Percentiles rank a stretch among this genome's conserved stretches.
phyloP scores from a whole-genome alignment of 164 flowering plant genomes.

The Macadamia tetraphylla region DNA sequence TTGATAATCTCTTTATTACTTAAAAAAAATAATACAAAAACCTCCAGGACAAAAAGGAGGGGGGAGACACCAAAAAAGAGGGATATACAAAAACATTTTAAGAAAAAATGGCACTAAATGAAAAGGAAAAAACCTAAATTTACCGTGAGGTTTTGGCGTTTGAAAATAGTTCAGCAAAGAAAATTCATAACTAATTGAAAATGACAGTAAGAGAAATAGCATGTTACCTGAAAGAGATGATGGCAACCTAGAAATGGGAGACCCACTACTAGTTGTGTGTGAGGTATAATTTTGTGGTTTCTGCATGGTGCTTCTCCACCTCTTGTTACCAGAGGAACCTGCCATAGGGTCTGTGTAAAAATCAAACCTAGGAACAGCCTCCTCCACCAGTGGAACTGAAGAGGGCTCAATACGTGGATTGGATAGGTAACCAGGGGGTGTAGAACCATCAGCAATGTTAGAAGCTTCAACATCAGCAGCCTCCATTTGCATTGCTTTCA shows the following conservation, averaged over 20 bases:
- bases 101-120: too few relatives aligned
- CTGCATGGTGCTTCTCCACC: slow-evolving; percentile 21
- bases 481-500: slow-evolving; percentile 68
- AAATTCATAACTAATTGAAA: too few relatives aligned
- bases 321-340: slow-evolving; percentile 50
- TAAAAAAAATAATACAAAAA: too few relatives aligned
- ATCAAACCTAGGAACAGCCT: slow-evolving; percentile 52
- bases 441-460: slow-evolving; percentile 8
- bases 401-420: slow-evolving; percentile 52
- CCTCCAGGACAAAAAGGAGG: too few relatives aligned
- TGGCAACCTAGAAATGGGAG: slow-evolving; percentile 12
- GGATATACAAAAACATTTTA: too few relatives aligned
- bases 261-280: slow-evolving; percentile 15
- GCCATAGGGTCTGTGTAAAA: slow-evolving; percentile 80
- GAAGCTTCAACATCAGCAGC: slow-evolving; percentile 41
- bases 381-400: slow-evolving; percentile 12
- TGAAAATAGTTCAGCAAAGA: too few relatives aligned
- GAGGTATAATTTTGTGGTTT: slow-evolving; percentile 17
- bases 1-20: too few relatives aligned
- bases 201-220: too few relatives aligned
- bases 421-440: slow-evolving; percentile 25
- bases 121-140: too few relatives aligned
- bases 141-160: too few relatives aligned
- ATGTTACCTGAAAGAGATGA: slow-evolving; percentile 23
- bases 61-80: too few relatives aligned